Evolutionary conservation across 2,329 filamentous ascomycete genomes (phyloP).

Genomic region (Cladophialophora bantiana): DNA sequence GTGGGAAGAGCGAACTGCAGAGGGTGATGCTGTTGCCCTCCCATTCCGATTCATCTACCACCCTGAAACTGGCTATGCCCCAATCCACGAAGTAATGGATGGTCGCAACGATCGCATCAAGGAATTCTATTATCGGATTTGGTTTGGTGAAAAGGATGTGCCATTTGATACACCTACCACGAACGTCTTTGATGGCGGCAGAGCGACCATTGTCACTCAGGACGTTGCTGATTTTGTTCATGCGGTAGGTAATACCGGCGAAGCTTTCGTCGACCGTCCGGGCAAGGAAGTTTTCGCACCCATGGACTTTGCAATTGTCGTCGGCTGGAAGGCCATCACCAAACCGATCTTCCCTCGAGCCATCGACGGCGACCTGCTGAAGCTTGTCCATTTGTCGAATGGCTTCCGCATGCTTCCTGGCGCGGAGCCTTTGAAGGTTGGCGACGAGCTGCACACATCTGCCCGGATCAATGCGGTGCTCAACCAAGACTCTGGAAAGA

Average conservation of each 20-base stretch:
- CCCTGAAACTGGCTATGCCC: constrained; percentile 95
- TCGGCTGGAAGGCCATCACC: constrained; percentile 98
- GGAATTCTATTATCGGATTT: constrained; percentile 97
- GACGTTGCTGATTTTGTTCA: constrained; percentile 99
- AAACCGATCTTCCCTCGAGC: constrained; percentile 98
- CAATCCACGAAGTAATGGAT: constrained; percentile 95
- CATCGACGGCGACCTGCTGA: constrained; percentile 94
- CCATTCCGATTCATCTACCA: constrained; percentile 91
- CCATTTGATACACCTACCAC: constrained; percentile 86
- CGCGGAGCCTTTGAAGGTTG: constrained; percentile 92
- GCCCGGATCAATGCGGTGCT: constrained; percentile 97
- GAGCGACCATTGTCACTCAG: constrained; percentile 83
- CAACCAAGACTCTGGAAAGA: constrained; percentile 98
- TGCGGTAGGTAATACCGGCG: constrained; percentile 95
- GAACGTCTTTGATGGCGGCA: constrained; percentile 87
- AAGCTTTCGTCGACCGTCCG: constrained; percentile 94
- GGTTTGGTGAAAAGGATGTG: constrained; percentile 88
- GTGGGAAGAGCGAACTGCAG: constrained; percentile 89
- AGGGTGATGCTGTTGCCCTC: constrained; percentile 80
- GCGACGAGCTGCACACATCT: constrained; percentile 88
- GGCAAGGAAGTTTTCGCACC: constrained; percentile 94
- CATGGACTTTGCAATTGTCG: constrained; percentile 99
- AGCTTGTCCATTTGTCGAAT: constrained; percentile 96
- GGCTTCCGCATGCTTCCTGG: constrained; percentile 98
- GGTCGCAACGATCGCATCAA: constrained; percentile 97